These are phyloP conservation scores for Atkinsonella hypoxylon DNA, from an alignment of 2,329 filamentous ascomycete species.

Conservation along the genomic window DNA sequence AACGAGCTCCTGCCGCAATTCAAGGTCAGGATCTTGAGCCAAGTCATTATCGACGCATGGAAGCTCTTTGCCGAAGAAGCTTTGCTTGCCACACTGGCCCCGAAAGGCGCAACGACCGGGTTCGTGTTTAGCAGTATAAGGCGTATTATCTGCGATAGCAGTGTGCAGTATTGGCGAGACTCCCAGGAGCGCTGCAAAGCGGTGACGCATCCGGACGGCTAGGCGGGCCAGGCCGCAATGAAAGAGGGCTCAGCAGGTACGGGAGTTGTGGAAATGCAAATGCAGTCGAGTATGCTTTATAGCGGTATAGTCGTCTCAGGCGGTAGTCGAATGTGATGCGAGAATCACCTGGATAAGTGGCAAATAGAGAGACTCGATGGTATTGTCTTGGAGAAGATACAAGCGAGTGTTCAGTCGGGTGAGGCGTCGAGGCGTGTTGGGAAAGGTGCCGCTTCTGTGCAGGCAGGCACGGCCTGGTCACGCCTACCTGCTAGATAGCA, in stretches of 20 bases:
- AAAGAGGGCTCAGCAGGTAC: neutral
- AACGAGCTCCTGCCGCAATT: conserved; percentile 65
- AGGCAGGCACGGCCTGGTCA: neutral
- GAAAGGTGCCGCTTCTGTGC: neutral
- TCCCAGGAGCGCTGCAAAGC: conserved; percentile 19
- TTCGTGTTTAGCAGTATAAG: conserved; percentile 57
- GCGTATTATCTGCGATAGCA: conserved; percentile 13
- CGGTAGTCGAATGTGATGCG: neutral
- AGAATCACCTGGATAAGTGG: neutral
- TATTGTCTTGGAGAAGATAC: neutral
- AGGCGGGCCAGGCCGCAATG: conserved; percentile 5
- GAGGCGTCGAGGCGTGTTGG: conserved; percentile 1
- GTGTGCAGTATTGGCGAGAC: conserved; percentile 19
- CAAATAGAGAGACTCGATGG: neutral
- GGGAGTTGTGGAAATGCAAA: neutral
- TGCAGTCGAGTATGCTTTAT: neutral
- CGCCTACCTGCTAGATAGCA: no score
- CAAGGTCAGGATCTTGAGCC: conserved; percentile 61
- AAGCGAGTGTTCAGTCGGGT: neutral
- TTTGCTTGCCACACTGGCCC: conserved; percentile 82
- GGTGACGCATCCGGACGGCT: conserved; percentile 19
- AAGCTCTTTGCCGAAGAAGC: conserved; percentile 78
- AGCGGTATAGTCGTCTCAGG: neutral
- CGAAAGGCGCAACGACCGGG: conserved; percentile 80
- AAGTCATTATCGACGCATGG: conserved; percentile 87